These are phyloP conservation scores for Chlamydomonas sphaeroides DNA, from an alignment of 139 green algal genomes.

Conservation along the genomic window DNA sequence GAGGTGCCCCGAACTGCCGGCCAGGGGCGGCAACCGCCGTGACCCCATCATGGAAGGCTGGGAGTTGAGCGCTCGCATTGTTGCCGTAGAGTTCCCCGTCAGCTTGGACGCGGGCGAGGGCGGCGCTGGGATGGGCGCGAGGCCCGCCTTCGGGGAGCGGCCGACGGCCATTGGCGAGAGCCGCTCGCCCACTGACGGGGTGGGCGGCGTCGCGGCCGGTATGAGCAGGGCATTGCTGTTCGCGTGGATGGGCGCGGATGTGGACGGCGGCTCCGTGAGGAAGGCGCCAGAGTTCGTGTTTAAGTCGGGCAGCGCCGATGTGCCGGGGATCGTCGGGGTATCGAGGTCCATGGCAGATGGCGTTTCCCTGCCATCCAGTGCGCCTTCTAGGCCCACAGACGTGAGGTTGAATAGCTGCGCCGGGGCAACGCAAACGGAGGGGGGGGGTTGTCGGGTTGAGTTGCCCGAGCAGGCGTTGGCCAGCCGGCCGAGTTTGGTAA, in stretches of 20 bases:
- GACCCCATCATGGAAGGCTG: too few species aligned
- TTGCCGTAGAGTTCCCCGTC: too few species aligned
- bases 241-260: not conserved
- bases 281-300: not conserved
- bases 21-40: too few species aligned
- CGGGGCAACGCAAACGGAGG: too few species aligned
- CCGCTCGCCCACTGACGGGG: not conserved
- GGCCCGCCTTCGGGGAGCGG: too few species aligned
- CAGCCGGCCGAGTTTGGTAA: too few species aligned
- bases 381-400: slow-evolving; percentile 10
- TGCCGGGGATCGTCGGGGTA: not conserved
- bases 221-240: not conserved
- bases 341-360: not conserved
- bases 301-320: not conserved
- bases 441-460: too few species aligned
- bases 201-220: not conserved
- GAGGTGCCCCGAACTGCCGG: too few species aligned
- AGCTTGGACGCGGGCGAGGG: too few species aligned
- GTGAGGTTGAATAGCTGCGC: slow-evolving; percentile 27
- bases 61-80: too few species aligned
- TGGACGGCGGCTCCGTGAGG: not conserved
- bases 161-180: not conserved
- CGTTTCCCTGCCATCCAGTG: not conserved
- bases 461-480: too few species aligned
- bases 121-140: not conserved